Conservation (phyloP, 768 basidiomycete genomes). For the Lactarius quietus region DNA sequence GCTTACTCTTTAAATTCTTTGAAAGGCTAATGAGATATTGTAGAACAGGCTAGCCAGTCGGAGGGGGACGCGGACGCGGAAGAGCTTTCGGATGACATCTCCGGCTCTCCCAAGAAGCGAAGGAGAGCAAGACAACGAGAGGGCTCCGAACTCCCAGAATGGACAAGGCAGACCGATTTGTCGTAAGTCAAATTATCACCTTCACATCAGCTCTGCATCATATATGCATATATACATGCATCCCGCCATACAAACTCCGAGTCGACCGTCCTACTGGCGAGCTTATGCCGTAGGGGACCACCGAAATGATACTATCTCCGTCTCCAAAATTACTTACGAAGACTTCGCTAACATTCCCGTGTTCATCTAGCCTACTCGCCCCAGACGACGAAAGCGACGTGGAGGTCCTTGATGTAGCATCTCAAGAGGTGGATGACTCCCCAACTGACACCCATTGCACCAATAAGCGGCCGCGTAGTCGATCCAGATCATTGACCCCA, state of each 20-base stretch:
- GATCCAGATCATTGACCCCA: slow-evolving; percentile 72
- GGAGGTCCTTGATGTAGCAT: slow-evolving; percentile 37
- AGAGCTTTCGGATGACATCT: slow-evolving; percentile 12
- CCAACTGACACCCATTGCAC: slow-evolving; percentile 30
- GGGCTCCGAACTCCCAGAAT: slow-evolving; percentile 20
- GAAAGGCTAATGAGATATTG: neutral
- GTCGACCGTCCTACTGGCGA: neutral
- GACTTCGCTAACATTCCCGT: neutral
- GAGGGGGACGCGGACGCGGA: slow-evolving; percentile 28
- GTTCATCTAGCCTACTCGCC: slow-evolving; percentile 34
- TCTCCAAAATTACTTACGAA: neutral
- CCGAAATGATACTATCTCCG: neutral
- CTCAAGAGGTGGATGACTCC: slow-evolving; percentile 30
- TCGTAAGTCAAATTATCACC: slow-evolving; percentile 13
- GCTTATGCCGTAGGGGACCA: neutral
- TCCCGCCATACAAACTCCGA: neutral
- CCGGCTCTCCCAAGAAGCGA: slow-evolving; percentile 23
- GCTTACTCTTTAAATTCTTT: neutral
- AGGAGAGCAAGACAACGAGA: slow-evolving; percentile 19
- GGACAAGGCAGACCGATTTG: slow-evolving; percentile 22
- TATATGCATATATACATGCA: neutral
- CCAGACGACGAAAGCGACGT: slow-evolving; percentile 47
- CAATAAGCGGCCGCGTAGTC: slow-evolving; percentile 48
- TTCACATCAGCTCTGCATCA: neutral
- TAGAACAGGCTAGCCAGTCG: slow-evolving; percentile 18